Conservation (phyloP, 805 yeast species). For the Candida tibetensis region DNA sequence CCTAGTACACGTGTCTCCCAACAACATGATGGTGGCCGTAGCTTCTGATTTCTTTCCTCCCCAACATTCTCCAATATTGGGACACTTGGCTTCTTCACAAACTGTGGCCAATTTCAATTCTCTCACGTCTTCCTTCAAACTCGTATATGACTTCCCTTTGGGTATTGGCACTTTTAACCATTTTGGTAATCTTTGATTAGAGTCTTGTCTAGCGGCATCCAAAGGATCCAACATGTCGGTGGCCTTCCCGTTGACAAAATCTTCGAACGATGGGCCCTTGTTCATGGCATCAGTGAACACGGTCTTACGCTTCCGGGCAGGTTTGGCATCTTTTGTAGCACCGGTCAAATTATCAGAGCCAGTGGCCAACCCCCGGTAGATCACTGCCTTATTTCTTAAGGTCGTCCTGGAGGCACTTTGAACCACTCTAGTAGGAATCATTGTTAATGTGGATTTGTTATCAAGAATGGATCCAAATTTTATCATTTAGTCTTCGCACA, state of each 20-base stretch:
- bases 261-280: constrained; percentile 91
- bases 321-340: constrained; percentile 4
- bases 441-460: neutral
- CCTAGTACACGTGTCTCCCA: constrained; percentile 98
- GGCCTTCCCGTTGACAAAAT: constrained; percentile 82
- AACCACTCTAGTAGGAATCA: neutral
- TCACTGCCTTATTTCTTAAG: neutral
- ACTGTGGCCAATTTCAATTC: constrained; percentile 91
- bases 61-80: constrained; percentile 99
- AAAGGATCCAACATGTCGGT: constrained; percentile 72
- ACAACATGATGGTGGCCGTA: constrained; percentile 94
- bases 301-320: constrained; percentile 41
- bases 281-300: constrained; percentile 66
- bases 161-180: constrained; percentile 98
- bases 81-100: constrained; percentile 98
- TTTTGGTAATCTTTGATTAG: constrained; percentile 72
- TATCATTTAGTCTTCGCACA: neutral
- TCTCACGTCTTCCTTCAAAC: constrained; percentile 78
- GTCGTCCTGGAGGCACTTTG: neutral
- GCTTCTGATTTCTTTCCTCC: constrained; percentile 95
- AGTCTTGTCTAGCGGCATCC: constrained; percentile 65
- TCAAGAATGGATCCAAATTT: neutral
- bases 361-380: neutral
- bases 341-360: neutral
- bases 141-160: constrained; percentile 82